A percentile compares a stretch with the other conserved stretches of the same genome.
Evolutionary conservation across 2,329 filamentous ascomycete genomes (phyloP).

Genomic region (Cercospora sesami): DNA sequence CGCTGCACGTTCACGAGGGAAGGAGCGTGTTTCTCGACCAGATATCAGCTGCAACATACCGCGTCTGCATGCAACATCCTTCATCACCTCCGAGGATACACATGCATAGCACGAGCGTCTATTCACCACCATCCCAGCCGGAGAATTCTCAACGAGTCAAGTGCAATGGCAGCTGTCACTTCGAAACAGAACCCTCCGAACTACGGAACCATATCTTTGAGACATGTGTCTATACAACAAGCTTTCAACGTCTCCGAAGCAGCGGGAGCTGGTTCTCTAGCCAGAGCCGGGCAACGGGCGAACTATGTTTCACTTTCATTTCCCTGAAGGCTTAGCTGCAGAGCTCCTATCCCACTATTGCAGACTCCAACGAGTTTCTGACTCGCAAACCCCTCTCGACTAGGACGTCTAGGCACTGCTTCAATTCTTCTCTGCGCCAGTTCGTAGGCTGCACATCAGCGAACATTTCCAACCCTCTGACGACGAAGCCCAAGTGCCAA

Average conservation of each 20-base stretch:
- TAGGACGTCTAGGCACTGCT: conserved; percentile 57
- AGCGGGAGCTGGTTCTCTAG: neutral
- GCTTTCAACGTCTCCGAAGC: neutral
- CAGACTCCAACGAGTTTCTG: neutral
- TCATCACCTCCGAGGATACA: neutral
- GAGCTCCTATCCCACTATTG: neutral
- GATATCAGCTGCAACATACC: too few species aligned
- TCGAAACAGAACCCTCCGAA: neutral
- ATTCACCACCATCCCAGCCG: neutral
- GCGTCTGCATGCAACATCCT: neutral
- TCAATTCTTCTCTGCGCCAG: conserved; percentile 47
- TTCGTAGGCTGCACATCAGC: neutral
- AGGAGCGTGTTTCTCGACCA: neutral
- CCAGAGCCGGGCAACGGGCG: neutral
- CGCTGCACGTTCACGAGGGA: neutral
- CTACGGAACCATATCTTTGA: neutral
- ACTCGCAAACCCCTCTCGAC: conserved; percentile 63
- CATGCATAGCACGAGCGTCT: neutral
- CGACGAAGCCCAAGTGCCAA: conserved; percentile 62
- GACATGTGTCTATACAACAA: neutral
- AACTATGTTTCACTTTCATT: neutral
- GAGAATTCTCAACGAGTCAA: neutral
- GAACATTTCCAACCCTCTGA: conserved; percentile 55
- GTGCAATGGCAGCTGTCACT: neutral
- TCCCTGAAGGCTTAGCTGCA: neutral